Evolutionary conservation across 1,139 yeast species (phyloP).

Genomic region (Pichia terricola): DNA sequence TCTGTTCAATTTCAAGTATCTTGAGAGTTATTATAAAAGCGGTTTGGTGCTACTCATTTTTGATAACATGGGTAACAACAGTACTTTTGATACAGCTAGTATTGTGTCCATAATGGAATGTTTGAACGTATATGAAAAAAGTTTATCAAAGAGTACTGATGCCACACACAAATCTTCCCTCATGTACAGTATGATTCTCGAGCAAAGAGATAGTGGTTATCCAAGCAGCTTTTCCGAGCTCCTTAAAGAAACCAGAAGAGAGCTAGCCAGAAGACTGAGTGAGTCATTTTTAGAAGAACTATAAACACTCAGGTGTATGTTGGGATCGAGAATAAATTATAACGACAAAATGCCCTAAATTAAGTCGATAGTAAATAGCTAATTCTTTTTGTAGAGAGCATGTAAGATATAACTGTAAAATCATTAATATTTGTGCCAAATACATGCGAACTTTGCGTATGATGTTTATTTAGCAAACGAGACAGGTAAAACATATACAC

Average conservation of each 20-base stretch:
- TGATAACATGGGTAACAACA: constrained; percentile 14
- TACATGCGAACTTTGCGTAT: too few species aligned
- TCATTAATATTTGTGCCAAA: too few species aligned
- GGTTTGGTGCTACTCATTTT: constrained; percentile 31
- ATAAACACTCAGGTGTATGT: too few species aligned
- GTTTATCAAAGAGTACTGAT: constrained; percentile 9
- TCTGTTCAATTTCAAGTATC: constrained; percentile 51
- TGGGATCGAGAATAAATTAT: too few species aligned
- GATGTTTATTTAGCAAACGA: too few species aligned
- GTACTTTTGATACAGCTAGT: constrained; percentile 13
- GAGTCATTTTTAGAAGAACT: too few species aligned
- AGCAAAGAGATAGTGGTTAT: not conserved
- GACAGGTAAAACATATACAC: too few species aligned
- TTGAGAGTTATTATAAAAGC: constrained; percentile 52
- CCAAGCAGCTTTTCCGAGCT: constrained; percentile 1
- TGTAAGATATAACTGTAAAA: too few species aligned
- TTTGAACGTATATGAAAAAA: constrained; percentile 18
- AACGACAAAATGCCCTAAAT: too few species aligned
- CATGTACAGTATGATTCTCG: constrained; percentile 12
- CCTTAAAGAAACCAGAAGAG: constrained; percentile 2
- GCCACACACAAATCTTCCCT: constrained; percentile 6
- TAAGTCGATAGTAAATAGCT: too few species aligned
- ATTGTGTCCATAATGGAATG: constrained; percentile 18
- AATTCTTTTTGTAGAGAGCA: too few species aligned
- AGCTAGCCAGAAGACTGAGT: not conserved